Conservation (phyloP, 2,329 filamentous ascomycete species). For the Kalmusia sp. region DNA sequence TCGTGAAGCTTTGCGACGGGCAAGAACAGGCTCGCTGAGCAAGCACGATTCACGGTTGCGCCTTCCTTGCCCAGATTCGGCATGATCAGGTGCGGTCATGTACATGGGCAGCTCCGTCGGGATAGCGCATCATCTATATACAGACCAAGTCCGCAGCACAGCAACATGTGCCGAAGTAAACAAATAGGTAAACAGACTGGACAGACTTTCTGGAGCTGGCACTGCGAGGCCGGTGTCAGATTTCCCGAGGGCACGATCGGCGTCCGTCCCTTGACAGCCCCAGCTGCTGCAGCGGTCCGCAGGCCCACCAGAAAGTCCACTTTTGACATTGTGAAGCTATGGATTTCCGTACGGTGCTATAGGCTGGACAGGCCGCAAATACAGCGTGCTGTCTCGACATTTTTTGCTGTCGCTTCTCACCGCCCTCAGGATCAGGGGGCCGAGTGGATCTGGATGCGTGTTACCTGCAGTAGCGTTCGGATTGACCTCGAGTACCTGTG, state of each 20-base stretch:
- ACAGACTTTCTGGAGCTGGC: background rate
- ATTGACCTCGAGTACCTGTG: constrained; percentile 26
- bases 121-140: no score
- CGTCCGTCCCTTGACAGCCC: constrained; percentile 1
- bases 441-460: constrained; percentile 33
- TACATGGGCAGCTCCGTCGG: no score
- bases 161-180: constrained; percentile 1
- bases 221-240: background rate
- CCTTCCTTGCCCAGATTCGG: no score
- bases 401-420: constrained; percentile 35
- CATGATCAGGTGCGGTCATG: no score
- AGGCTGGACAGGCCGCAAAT: constrained; percentile 23
- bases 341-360: constrained; percentile 21
- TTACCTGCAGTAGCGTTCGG: constrained; percentile 40
- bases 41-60: background rate
- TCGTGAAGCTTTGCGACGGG: background rate
- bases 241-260: background rate
- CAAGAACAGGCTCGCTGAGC: background rate
- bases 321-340: constrained; percentile 16
- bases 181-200: no score
- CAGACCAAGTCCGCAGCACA: background rate
- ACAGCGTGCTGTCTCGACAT: constrained; percentile 31
- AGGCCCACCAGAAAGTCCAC: constrained; percentile 28
- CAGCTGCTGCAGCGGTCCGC: constrained; percentile 11
- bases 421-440: constrained; percentile 34